Base-by-base conservation (phyloP, 2,329 filamentous ascomycete genomes). In the Diaporthe humulicola region DNA sequence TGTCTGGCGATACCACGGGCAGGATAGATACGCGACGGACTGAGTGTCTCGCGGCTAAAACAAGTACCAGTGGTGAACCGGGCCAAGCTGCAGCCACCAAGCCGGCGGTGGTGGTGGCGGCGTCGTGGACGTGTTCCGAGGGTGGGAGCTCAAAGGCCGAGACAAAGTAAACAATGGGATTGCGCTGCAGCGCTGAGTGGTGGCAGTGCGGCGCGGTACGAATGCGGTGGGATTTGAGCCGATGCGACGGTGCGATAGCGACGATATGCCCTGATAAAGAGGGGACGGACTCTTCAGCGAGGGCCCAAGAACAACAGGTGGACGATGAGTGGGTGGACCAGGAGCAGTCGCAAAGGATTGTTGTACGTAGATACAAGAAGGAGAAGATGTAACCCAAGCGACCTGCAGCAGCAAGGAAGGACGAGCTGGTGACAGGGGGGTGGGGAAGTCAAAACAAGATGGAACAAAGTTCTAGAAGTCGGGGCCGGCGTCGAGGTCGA, bases 321-420 rank as follows among this genome's bases (percentile, higher is more conserved):
- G 15, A 30, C 25, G 45, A 50, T 48, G 64, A n/a, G 42, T 36
- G 28, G 64, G 33, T 54, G 64, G 48, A 66, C 6, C 57, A 48
- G 33, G 42, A 45, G 64, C 33, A 52, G 54, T 58, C 66, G 70
- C 73, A 58, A 75, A 75, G 66, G 70, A 76, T 45, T 71, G 75
- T 45, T 71, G 75, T 75, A 73, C 30, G 73, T 33, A 73, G 73
- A 73, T 75, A 61, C 61, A 75, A 71, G 61, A 73, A 48, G 19
- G 60, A 40, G 38, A 58, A 52, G 64, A 69, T 48, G 54, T 58
- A n/a, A 67, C 40, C 58, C 30, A 33, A 56, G 33, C 40, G 33
- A 72, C 70, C 70, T 64, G 70, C 70, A 61, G 60, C 57, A 30
- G n/a, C n/a, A n/a, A n/a, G n/a, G n/a, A n/a, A 52, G 60, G 36